Base-by-base conservation (phyloP, 1,139 yeast species). In the Suhomyces chickasaworum region DNA sequence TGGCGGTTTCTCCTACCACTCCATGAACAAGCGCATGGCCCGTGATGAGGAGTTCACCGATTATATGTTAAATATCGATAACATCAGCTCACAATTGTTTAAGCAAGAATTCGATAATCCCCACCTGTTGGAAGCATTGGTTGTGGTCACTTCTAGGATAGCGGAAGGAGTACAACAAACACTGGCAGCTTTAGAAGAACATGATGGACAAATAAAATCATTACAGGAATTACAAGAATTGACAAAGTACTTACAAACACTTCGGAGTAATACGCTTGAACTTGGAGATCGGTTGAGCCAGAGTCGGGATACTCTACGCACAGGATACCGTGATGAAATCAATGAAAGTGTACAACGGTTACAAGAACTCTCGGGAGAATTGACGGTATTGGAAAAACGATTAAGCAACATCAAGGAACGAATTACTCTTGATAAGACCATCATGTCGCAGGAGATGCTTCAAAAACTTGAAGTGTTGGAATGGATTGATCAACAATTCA, bases 401-500 rank as follows among this genome's bases (percentile, higher is more conserved):
- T 60, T 73, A 12, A 59, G 58, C 25, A 48, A 46, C 15, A 60
- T 68, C 34, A 65, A 63, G 50, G 45, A 49, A 5, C 53, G 57
- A 15, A 64, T 72, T 25, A 58, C 59, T n/a, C 48, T 53, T 27
- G 64, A 64, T 48, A 72, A 71, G 51, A 41, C 52, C 4, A 48
- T 57, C 8, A 59, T 73, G 54, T 53, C 64, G 23, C 48, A 52
- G 21, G 67, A 64, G n/a, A 58, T 73, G 46, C 54, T 58, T n/a
- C 60, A 58, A 16, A 67, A 66, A 46, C 54, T 74, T 40, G 68
- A 64, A 34, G 45, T 66, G 4, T 59, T 75, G 52, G 78, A 73
- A 44, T 52, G 56, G 18, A 60, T 74, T 6, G 66, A 68, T 40
- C 50, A 54, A 15, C 55, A 59, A 40, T 66, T 71, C 42, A 54